A percentile compares a stretch with the other conserved stretches of the same genome.
phyloP scores from a whole-genome alignment of 805 yeast species.

The Wickerhamomyces bisporus region DNA sequence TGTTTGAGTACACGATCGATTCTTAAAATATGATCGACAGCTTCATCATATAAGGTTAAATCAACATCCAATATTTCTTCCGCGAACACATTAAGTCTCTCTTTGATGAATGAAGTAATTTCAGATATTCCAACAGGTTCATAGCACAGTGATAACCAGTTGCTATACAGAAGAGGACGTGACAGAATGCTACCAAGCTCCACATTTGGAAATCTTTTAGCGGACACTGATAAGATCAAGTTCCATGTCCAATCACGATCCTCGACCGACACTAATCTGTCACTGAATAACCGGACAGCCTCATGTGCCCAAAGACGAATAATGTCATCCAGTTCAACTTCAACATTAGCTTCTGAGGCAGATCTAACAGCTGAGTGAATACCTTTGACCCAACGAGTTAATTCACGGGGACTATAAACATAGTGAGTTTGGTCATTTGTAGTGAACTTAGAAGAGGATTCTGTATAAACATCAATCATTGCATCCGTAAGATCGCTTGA shows the following conservation, averaged over 20 bases:
- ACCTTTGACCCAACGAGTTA: slow-evolving; percentile 86
- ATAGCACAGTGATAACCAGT: slow-evolving; percentile 68
- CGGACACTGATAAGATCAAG: slow-evolving; percentile 30
- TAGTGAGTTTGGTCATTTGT: slow-evolving; percentile 48
- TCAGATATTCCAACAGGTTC: slow-evolving; percentile 45
- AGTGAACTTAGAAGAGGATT: slow-evolving; percentile 38
- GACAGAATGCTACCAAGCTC: slow-evolving; percentile 31
- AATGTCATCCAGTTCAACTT: slow-evolving; percentile 37
- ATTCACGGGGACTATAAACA: slow-evolving; percentile 82
- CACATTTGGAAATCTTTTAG: slow-evolving; percentile 40
- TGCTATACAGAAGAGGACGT: slow-evolving; percentile 60
- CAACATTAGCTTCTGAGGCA: slow-evolving; percentile 29
- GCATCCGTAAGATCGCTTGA: slow-evolving; percentile 49
- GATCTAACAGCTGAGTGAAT: slow-evolving; percentile 41
- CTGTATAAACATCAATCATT: slow-evolving; percentile 58
- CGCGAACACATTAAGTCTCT: slow-evolving; percentile 62
- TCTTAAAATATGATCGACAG: slow-evolving; percentile 69
- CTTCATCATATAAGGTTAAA: slow-evolving; percentile 60
- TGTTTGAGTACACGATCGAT: slow-evolving; percentile 80
- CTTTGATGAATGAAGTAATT: slow-evolving; percentile 49
- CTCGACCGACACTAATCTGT: slow-evolving; percentile 46
- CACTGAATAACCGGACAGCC: slow-evolving; percentile 71
- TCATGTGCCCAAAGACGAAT: slow-evolving; percentile 77
- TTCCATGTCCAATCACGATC: slow-evolving; percentile 49
- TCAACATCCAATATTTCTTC: slow-evolving; percentile 70